Evolutionary conservation across 2,329 filamentous ascomycete genomes (phyloP), one percentile per base, ranked within the genome.

Genomic region (Paramyrothecium roridum): DNA sequence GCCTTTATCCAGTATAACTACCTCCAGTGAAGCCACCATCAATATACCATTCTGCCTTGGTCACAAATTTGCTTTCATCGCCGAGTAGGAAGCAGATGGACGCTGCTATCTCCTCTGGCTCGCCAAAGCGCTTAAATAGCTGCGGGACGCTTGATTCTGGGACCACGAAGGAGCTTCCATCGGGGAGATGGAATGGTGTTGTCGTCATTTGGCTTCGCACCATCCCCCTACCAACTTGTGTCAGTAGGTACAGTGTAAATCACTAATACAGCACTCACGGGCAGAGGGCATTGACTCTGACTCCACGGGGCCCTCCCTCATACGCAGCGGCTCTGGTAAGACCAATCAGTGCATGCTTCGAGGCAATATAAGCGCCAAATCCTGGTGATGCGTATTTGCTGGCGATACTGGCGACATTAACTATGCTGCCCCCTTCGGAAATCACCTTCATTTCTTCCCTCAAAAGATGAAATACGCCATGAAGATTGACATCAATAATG

Each of bases 371-470:
- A 3, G 71, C 71, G 12, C 68, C 66, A 54, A 65, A 62, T 17
- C 65, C 67, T 10, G 62, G 64, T 1, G 67, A 70, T 4, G 75
- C 77, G 21, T 65, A 68, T 11, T 76, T 54, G 1, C 78, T 77
- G 26, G 33, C 33, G 16, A 37, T 37, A 16, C 33, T 37, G 17
- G 74, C 65, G 10, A 75, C 76, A 62, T 78, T 81, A 55, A 81
- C 75, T 23, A 82, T 79, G 57, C 76, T 78, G 0, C 76, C 76
- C 1, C 70, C 67, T 1, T 68, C 63, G 20, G 65, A 66, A 59
- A 82, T 80, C 48, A 63, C 54, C 47, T 60, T 65, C 62, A 67
- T 65, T 45, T 67, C 64, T 20, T 59, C 64, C n/a, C 64, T 63
- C 48, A 67, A 59, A 17, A 57, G 61, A 57, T 66, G 60, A 23